phyloP scores from a whole-genome alignment of 1,284 basidiomycete species.

The Volvariella volvacea region DNA sequence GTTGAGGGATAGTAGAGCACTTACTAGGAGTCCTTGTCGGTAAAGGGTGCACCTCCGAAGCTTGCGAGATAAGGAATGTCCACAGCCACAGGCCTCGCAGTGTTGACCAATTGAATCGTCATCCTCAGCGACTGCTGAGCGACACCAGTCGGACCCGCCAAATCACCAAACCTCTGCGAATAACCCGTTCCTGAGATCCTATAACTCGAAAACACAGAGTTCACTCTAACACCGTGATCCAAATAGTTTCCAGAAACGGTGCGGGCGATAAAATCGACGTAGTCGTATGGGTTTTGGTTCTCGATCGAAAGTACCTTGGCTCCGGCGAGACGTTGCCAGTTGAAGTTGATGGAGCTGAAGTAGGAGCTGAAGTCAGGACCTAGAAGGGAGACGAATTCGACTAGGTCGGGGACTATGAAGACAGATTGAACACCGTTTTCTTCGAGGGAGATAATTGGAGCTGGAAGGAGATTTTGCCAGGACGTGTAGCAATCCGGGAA shows the following conservation, averaged over 20 bases:
- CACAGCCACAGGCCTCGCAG: constrained; percentile 41
- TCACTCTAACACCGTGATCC: constrained; percentile 57
- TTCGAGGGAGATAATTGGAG: constrained; percentile 52
- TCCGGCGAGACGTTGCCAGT: constrained; percentile 56
- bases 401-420: constrained; percentile 51
- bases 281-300: constrained; percentile 46
- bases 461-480: constrained; percentile 54
- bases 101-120: constrained; percentile 38
- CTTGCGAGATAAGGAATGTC: constrained; percentile 45
- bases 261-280: constrained; percentile 48
- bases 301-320: constrained; percentile 51
- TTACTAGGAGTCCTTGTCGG: constrained; percentile 46
- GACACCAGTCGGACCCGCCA: constrained; percentile 47
- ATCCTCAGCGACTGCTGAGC: constrained; percentile 40
- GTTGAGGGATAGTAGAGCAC: constrained; percentile 16
- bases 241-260: constrained; percentile 58
- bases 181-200: constrained; percentile 38
- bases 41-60: constrained; percentile 43
- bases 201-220: constrained; percentile 58
- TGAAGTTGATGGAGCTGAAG: constrained; percentile 43
- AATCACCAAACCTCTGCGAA: constrained; percentile 54
- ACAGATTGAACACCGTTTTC: constrained; percentile 44
- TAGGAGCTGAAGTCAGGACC: constrained; percentile 41
- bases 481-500: constrained; percentile 50
- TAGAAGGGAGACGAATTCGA: constrained; percentile 40